These are phyloP conservation scores for Coniophora puteana DNA, from an alignment of 1,284 basidiomycete genomes.

Conservation along the genomic window DNA sequence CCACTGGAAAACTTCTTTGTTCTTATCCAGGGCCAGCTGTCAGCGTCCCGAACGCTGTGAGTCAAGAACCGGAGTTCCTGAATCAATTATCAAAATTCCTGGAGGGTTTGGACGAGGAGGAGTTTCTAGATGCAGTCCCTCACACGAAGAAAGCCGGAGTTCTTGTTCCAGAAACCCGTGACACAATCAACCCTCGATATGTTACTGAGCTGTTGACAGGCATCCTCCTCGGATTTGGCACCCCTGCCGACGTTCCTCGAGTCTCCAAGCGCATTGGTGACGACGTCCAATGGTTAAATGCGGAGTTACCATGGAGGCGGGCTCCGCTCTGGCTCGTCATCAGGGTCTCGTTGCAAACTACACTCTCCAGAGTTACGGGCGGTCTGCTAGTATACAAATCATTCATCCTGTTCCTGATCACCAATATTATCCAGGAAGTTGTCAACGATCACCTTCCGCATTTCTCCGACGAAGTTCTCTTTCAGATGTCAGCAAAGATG, in stretches of 20 bases:
- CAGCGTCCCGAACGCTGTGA: conserved; percentile 14
- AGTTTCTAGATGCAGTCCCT: conserved; percentile 13
- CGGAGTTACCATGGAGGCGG: conserved; percentile 31
- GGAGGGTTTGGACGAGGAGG: conserved; percentile 20
- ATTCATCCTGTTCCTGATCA: conserved; percentile 41
- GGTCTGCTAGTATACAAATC: conserved; percentile 35
- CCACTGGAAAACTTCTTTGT: conserved; percentile 31
- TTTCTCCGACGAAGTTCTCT: conserved; percentile 31
- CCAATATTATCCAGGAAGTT: conserved; percentile 24
- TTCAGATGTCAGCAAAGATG: conserved; percentile 27
- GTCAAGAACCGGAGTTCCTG: conserved; percentile 17
- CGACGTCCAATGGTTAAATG: conserved; percentile 24
- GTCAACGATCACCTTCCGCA: conserved; percentile 2
- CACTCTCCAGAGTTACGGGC: conserved; percentile 20
- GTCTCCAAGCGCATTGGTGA: conserved; percentile 31
- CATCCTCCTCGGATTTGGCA: conserved; percentile 27
- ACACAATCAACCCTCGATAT: conserved; percentile 27
- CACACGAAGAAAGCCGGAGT: conserved; percentile 13
- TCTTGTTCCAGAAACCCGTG: conserved; percentile 18
- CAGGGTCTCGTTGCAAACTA: conserved; percentile 36
- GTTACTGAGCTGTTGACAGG: conserved; percentile 33
- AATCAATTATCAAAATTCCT: conserved; percentile 27
- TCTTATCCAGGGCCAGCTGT: conserved; percentile 31
- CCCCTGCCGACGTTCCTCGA: conserved; percentile 15
- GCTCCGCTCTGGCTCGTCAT: conserved; percentile 35